phyloP scores from a whole-genome alignment of 768 basidiomycete species.

The Mrakia hoshinonis region DNA sequence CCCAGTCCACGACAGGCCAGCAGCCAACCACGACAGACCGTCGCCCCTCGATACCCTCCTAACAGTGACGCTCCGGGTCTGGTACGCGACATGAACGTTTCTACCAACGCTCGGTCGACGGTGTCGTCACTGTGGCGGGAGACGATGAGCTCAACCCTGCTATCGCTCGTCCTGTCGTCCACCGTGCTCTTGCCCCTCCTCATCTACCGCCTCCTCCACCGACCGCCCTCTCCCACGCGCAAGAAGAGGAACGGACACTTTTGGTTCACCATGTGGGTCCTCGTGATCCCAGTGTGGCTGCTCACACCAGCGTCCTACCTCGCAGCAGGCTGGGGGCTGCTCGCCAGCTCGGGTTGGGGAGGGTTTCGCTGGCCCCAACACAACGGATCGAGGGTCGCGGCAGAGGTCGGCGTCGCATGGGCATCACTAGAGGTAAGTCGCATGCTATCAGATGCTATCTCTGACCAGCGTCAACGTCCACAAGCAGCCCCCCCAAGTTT shows the following conservation, averaged over 20 bases:
- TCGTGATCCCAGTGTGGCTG: not conserved
- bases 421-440: constrained; percentile 9
- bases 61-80: too few species aligned
- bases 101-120: too few species aligned
- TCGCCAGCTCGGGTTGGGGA: not conserved
- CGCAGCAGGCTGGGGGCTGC: not conserved
- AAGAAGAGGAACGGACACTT: not conserved
- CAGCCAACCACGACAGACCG: too few species aligned
- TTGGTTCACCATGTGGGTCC: constrained; percentile 1
- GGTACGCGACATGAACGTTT: too few species aligned
- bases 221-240: not conserved
- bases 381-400: not conserved
- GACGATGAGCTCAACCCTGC: not conserved
- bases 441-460: too few species aligned
- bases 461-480: too few species aligned
- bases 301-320: not conserved
- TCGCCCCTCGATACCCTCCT: too few species aligned
- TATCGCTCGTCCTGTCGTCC: not conserved
- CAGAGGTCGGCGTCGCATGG: not conserved
- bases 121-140: not conserved
- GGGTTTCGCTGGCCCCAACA: not conserved
- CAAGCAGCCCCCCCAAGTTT: too few species aligned
- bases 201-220: not conserved
- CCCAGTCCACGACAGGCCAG: too few species aligned
- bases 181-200: not conserved